Conservation (phyloP, 768 basidiomycete genomes). For the Boletus pseudo-olivaceus region DNA sequence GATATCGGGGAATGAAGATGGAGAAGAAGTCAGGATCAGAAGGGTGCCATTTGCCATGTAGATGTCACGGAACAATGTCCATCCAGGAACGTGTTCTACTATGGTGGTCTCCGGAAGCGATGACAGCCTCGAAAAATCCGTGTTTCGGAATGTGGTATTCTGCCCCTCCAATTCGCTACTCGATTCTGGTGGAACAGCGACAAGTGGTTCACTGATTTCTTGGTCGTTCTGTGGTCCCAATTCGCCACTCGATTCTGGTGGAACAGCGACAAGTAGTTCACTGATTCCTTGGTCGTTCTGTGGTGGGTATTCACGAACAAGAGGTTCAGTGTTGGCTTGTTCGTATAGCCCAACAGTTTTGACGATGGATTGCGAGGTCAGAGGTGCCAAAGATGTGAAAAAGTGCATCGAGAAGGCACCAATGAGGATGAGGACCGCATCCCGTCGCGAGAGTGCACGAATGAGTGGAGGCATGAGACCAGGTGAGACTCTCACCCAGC, state of each 20-base stretch:
- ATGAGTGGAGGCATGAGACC: constrained; percentile 35
- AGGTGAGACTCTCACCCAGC: not conserved
- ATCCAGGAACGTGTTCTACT: constrained; percentile 69
- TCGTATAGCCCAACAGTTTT: constrained; percentile 25
- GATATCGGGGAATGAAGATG: constrained; percentile 42
- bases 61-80: constrained; percentile 80
- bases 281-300: constrained; percentile 5
- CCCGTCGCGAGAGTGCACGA: constrained; percentile 47
- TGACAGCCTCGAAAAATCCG: constrained; percentile 7
- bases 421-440: constrained; percentile 56
- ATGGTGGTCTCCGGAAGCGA: constrained; percentile 52
- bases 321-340: not conserved
- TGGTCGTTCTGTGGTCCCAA: constrained; percentile 3
- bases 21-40: constrained; percentile 56
- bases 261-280: not conserved
- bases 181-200: not conserved
- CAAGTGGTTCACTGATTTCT: not conserved
- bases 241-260: not conserved
- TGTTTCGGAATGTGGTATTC: not conserved
- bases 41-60: constrained; percentile 86
- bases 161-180: not conserved
- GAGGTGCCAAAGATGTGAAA: constrained; percentile 39
- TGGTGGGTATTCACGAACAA: not conserved
- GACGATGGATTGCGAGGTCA: constrained; percentile 31
- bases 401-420: constrained; percentile 58